Evolutionary conservation across 176 grass and related monocot genomes (phyloP).

Genomic region (Avena atlantica): DNA sequence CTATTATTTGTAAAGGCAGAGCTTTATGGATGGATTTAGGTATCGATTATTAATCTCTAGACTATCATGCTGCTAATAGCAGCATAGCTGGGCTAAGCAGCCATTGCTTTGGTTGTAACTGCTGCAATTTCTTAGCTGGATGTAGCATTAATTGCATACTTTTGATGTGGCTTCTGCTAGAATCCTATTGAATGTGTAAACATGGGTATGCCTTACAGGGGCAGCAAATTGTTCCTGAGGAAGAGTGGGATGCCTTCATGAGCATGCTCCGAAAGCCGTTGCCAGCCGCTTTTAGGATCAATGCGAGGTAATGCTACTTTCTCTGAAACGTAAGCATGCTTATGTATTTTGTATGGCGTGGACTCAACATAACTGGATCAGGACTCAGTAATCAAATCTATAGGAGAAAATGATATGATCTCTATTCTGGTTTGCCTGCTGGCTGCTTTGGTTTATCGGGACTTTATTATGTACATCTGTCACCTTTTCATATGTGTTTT

Average conservation of each 20-base stretch:
- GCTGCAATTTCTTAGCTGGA: neutral
- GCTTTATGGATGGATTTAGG: neutral
- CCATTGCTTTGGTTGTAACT: neutral
- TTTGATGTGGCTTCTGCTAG: neutral
- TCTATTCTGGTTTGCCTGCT: neutral
- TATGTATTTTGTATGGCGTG: neutral
- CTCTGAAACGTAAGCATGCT: neutral
- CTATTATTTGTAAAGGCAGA: neutral
- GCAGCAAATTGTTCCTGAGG: conserved; percentile 71
- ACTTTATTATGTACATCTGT: neutral
- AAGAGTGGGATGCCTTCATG: conserved; percentile 87
- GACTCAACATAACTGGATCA: neutral
- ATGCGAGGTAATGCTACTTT: conserved; percentile 63
- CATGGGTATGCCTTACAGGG: conserved; percentile 54
- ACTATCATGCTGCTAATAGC: neutral
- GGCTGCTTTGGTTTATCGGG: neutral
- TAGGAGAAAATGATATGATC: neutral
- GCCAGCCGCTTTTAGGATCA: conserved; percentile 90
- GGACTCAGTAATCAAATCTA: neutral
- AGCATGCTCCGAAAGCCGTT: conserved; percentile 73
- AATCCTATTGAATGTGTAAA: neutral
- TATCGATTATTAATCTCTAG: neutral
- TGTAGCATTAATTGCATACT: neutral
- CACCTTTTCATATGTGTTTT: conserved; percentile 2
- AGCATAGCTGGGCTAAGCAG: neutral